phyloP scores from a whole-genome alignment of 805 yeast species.

The Kluyveromyces aestuarii region DNA sequence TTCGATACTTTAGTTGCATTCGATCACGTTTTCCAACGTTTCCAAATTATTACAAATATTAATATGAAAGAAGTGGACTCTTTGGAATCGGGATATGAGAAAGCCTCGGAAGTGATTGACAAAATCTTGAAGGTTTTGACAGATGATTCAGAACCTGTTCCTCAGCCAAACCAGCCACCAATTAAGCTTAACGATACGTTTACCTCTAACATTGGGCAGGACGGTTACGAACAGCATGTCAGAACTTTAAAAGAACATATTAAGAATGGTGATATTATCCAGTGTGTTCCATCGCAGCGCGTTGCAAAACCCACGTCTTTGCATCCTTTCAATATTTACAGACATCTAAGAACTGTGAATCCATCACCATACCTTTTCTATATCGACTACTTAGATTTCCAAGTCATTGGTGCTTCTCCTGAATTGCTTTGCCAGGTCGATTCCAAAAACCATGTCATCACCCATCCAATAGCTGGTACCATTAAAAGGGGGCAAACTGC shows the following conservation, averaged over 20 bases:
- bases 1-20: conserved; percentile 85
- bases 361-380: conserved; percentile 97
- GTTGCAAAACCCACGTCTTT: conserved; percentile 89
- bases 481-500: conserved; percentile 81
- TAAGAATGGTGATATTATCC: conserved; percentile 86
- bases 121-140: conserved; percentile 41
- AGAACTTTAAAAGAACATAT: conserved; percentile 68
- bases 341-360: conserved; percentile 89
- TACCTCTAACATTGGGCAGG: conserved; percentile 85
- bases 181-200: conserved; percentile 61
- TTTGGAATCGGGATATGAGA: conserved; percentile 37
- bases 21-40: conserved; percentile 89
- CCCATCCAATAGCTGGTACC: conserved; percentile 98
- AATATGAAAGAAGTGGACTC: conserved; percentile 32
- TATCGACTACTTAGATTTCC: conserved; percentile 85
- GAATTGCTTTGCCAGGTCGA: conserved; percentile 85
- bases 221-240: conserved; percentile 86
- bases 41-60: conserved; percentile 81
- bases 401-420: conserved; percentile 96
- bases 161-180: conserved; percentile 66
- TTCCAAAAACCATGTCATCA: conserved; percentile 58
- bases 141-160: conserved; percentile 35
- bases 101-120: conserved; percentile 52
- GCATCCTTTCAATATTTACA: conserved; percentile 94
- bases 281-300: conserved; percentile 97